A percentile compares a stretch with the other conserved stretches of the same genome.
These are phyloP conservation scores for Trametes maxima DNA, from an alignment of 768 basidiomycete genomes.

Conservation along the genomic window DNA sequence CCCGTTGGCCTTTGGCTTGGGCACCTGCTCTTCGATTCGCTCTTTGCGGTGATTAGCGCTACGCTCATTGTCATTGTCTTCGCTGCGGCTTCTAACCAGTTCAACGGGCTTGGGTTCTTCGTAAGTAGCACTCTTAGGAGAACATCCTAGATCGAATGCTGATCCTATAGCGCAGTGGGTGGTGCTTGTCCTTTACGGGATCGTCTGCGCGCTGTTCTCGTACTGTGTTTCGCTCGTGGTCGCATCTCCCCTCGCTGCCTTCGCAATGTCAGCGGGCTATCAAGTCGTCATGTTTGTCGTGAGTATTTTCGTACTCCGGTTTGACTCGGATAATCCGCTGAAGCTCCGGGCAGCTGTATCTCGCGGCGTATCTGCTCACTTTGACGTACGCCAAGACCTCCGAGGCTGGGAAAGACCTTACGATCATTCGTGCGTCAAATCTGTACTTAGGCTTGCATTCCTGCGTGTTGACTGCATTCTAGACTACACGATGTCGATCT, in stretches of 20 bases:
- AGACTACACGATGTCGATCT: constrained; percentile 69
- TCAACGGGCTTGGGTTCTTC: constrained; percentile 66
- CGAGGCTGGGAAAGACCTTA: constrained; percentile 54
- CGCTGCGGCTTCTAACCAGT: constrained; percentile 57
- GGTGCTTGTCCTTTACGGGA: constrained; percentile 68
- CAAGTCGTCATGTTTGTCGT: constrained; percentile 75
- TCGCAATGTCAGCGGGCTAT: constrained; percentile 71
- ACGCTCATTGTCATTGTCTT: constrained; percentile 68
- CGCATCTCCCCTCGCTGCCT: constrained; percentile 69
- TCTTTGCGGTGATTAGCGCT: constrained; percentile 58
- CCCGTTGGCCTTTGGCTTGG: constrained; percentile 78
- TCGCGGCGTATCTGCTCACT: constrained; percentile 68
- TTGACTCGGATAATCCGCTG: constrained; percentile 1
- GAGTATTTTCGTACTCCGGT: constrained; percentile 32
- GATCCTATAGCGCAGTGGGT: constrained; percentile 56
- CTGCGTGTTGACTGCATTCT: neutral
- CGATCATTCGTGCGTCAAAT: constrained; percentile 51
- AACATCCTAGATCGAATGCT: neutral
- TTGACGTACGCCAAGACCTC: constrained; percentile 72
- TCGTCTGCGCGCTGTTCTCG: constrained; percentile 67
- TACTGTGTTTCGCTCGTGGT: constrained; percentile 65
- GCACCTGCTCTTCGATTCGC: constrained; percentile 73
- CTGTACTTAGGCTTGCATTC: neutral
- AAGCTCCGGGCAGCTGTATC: constrained; percentile 51
- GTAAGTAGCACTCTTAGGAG: constrained; percentile 40